A percentile compares a stretch with the other conserved stretches of the same genome.
Conservation (phyloP, 2,329 filamentous ascomycete genomes). For the Endocalyx cinctus region DNA sequence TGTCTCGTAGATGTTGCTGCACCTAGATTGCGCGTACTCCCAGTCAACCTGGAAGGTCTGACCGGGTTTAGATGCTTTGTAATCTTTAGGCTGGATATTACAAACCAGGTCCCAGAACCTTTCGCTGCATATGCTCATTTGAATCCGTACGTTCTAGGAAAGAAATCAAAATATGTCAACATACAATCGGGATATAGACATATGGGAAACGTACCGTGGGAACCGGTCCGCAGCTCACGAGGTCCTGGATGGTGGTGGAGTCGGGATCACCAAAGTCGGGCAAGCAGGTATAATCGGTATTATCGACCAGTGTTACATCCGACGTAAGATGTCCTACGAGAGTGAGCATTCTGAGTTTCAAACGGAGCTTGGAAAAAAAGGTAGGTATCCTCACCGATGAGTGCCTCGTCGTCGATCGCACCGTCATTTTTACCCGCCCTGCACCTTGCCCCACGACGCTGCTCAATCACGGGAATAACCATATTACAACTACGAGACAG, state of each 20-base stretch:
- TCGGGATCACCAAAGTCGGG: neutral
- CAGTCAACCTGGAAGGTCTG: conserved; percentile 37
- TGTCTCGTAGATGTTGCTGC: conserved; percentile 7
- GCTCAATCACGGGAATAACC: conserved; percentile 48
- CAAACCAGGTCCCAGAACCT: conserved; percentile 46
- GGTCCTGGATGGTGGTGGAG: neutral
- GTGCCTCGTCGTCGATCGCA: conserved; percentile 37
- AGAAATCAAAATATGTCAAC: neutral
- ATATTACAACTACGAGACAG: conserved; percentile 48
- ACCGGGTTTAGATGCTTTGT: conserved; percentile 40
- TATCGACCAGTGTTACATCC: too few relatives aligned
- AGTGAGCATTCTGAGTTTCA: conserved; percentile 3
- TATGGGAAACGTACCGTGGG: neutral
- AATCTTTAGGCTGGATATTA: conserved; percentile 44
- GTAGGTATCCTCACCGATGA: conserved; percentile 49
- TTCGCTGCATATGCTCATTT: conserved; percentile 45
- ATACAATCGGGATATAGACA: neutral
- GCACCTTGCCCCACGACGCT: conserved; percentile 40
- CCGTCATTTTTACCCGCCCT: conserved; percentile 33
- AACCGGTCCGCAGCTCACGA: neutral
- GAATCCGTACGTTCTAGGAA: conserved; percentile 42
- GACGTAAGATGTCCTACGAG: conserved; percentile 19
- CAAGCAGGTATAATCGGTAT: neutral
- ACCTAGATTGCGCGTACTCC: conserved; percentile 37
- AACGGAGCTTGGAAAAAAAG: too few relatives aligned